Conservation (phyloP, 108 stramenopile species). For the Asterionellopsis glacialis region DNA sequence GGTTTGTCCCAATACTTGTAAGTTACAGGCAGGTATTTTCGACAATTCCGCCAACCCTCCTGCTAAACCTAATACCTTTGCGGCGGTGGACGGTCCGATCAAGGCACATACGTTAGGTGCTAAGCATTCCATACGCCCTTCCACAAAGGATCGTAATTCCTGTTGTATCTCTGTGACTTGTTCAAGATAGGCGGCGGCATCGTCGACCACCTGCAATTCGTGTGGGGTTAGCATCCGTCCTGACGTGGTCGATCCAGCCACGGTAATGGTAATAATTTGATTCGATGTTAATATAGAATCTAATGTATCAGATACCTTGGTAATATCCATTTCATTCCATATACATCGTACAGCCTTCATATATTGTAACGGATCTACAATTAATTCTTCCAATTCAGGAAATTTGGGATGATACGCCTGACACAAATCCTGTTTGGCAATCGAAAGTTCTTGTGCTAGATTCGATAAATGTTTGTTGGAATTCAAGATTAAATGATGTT, state of each 20-base stretch:
- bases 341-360: slow-evolving; percentile 80
- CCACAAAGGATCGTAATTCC: slow-evolving; percentile 68
- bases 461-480: slow-evolving; percentile 58
- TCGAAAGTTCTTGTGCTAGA: slow-evolving; percentile 50
- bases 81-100: slow-evolving; percentile 80
- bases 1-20: slow-evolving; percentile 68
- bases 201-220: slow-evolving; percentile 48
- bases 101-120: slow-evolving; percentile 71
- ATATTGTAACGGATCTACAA: slow-evolving; percentile 83
- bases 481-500: slow-evolving; percentile 58
- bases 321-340: slow-evolving; percentile 89
- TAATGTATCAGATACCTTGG: slow-evolving; percentile 58
- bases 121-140: slow-evolving; percentile 60
- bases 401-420: slow-evolving; percentile 67
- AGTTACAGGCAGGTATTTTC: slow-evolving; percentile 78
- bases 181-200: slow-evolving; percentile 52
- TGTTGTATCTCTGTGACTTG: slow-evolving; percentile 39
- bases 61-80: slow-evolving; percentile 81
- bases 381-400: slow-evolving; percentile 91
- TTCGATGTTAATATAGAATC: slow-evolving; percentile 66
- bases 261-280: slow-evolving; percentile 90
- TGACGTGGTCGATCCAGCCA: slow-evolving; percentile 84
- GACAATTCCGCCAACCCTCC: slow-evolving; percentile 89
- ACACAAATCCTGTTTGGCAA: slow-evolving; percentile 48
- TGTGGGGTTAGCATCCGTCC: slow-evolving; percentile 50